Evolutionary conservation across 768 basidiomycete species (phyloP), one percentile per base, ranked within the genome.

Genomic region (Mycena filopes): DNA sequence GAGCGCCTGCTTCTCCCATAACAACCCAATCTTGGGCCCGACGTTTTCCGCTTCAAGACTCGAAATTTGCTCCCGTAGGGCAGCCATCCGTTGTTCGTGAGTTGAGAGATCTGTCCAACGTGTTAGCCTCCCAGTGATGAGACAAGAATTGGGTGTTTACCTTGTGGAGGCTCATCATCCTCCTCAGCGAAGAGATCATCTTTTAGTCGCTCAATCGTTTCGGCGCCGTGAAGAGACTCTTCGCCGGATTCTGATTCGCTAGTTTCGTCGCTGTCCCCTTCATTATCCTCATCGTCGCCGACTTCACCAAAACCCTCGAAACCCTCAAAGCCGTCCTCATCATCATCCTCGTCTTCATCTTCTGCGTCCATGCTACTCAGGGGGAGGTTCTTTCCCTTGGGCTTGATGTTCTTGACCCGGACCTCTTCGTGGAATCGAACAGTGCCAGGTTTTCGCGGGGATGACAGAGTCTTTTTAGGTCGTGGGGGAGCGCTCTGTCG

Each of bases 11-110:
- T 78, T 99, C 97, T 50, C 98, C 96, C 82, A 93, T 87, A 29
- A 98, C 83, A 8, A 90, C 89, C 98, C 98, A 99, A 65, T 94
- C 90, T 78, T 98, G 54, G 87, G 84, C 2, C 88, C 89, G 55
- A 97, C 87, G 75, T 97, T 99, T 76, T 95, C 91, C 1, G 87
- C 81, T 75, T 99, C 98, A 38, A 99, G 82, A 21, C 86, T 78
- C 10, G 87, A 77, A 54, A 99, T 98, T 76, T 99, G 90, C 63
- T 91, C 84, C 29, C 83, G 85, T 20, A 99, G 80, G 1, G 86
- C 85, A 6, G 87, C 81, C 79, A 92, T 84, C n/a, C 93, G 88
- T 70, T 86, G 89, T 78, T 97, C 90, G 73, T 96, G 87, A 0
- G 89, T 87, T 0, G 95, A 91, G 53, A 95, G 75, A 72, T 87